Conservation (phyloP, 2,329 filamentous ascomycete genomes). For the Dothideomycetes sp. region DNA sequence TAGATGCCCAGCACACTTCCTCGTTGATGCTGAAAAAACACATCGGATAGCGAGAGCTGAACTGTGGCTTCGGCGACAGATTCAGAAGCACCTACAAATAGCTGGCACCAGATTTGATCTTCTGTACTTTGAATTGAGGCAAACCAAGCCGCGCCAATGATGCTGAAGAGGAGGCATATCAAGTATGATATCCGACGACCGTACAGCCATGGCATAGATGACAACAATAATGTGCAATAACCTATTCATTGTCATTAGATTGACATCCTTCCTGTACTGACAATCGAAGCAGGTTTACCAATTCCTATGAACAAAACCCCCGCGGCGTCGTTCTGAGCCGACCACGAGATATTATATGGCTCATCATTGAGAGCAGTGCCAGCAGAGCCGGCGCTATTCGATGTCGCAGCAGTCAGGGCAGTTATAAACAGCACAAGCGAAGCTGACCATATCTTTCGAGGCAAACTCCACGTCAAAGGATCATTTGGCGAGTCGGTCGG, state of each 20-base stretch:
- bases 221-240: slow-evolving; percentile 43
- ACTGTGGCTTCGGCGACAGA: slow-evolving; percentile 45
- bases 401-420: slow-evolving; percentile 44
- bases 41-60: slow-evolving; percentile 44
- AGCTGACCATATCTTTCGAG: slow-evolving; percentile 24
- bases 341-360: slow-evolving; percentile 37
- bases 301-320: slow-evolving; percentile 46
- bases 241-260: no score
- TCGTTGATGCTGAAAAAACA: slow-evolving; percentile 48
- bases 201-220: slow-evolving; percentile 43
- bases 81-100: slow-evolving; percentile 48
- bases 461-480: slow-evolving; percentile 20
- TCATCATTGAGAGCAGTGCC: slow-evolving; percentile 40
- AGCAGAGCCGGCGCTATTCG: slow-evolving; percentile 44
- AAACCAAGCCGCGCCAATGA: slow-evolving; percentile 45
- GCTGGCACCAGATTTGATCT: slow-evolving; percentile 45
- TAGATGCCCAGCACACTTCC: slow-evolving; percentile 45
- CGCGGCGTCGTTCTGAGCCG: slow-evolving; percentile 44
- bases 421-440: slow-evolving; percentile 43
- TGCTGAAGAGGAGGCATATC: slow-evolving; percentile 37
- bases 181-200: slow-evolving; percentile 44
- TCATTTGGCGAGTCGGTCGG: slow-evolving; percentile 29
- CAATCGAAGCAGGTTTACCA: no score
- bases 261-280: no score
- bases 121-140: slow-evolving; percentile 30